These are phyloP conservation scores for Ceratobasidium sp. DNA, from an alignment of 1,284 basidiomycete species.

Conservation along the genomic window DNA sequence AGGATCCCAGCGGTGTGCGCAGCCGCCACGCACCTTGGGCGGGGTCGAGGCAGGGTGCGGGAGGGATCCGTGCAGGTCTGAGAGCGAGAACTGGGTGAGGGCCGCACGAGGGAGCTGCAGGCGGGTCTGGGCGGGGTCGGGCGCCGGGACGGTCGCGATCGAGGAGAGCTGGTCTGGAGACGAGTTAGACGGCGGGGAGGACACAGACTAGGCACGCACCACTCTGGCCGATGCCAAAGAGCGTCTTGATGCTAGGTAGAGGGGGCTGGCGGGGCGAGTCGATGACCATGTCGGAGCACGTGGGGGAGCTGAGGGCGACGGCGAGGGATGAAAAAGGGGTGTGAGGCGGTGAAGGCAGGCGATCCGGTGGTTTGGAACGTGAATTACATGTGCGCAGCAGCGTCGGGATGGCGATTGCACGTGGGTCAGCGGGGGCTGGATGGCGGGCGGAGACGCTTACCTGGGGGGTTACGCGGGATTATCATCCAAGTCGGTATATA, in stretches of 20 bases:
- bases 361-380: not conserved
- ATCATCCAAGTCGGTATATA: no score
- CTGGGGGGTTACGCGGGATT: no score
- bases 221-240: conserved; percentile 31
- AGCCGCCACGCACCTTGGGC: not conserved
- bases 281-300: conserved; percentile 1
- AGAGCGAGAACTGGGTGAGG: conserved; percentile 13
- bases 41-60: not conserved
- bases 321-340: conserved; percentile 22
- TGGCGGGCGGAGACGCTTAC: not conserved
- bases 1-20: not conserved
- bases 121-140: not conserved
- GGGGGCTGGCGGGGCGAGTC: not conserved
- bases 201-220: conserved; percentile 2
- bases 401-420: conserved; percentile 1
- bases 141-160: conserved; percentile 27
- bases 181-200: not conserved
- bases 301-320: not conserved
- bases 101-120: conserved; percentile 4
- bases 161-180: conserved; percentile 22
- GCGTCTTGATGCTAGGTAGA: conserved; percentile 27
- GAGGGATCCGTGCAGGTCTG: conserved; percentile 13
- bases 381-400: conserved; percentile 18
- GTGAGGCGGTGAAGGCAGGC: not conserved
- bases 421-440: no score